phyloP scores from a whole-genome alignment of 2,329 filamentous ascomycete species.

The Ambrosiella cleistominuta region DNA sequence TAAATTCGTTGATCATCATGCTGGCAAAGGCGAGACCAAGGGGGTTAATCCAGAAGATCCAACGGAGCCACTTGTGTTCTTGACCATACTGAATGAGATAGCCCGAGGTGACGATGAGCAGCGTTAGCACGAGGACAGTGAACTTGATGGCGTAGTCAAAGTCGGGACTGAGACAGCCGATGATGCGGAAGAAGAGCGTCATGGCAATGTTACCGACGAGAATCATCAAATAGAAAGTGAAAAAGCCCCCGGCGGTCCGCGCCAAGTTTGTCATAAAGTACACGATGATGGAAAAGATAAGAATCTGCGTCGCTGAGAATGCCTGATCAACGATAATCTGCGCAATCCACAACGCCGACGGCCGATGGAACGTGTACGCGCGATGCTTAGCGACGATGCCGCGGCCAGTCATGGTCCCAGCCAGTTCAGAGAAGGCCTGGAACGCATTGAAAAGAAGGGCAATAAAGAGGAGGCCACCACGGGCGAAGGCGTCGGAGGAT shows the following conservation, averaged over 20 bases:
- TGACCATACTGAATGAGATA: conserved; percentile 68
- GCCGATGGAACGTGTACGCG: conserved; percentile 66
- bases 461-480: conserved; percentile 68
- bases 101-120: conserved; percentile 67
- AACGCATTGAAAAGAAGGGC: conserved; percentile 75
- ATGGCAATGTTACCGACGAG: conserved; percentile 52
- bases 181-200: conserved; percentile 60
- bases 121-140: conserved; percentile 58
- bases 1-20: conserved; percentile 80
- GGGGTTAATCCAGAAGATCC: conserved; percentile 65
- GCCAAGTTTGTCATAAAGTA: conserved; percentile 62
- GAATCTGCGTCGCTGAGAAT: conserved; percentile 52
- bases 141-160: conserved; percentile 79
- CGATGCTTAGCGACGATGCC: conserved; percentile 71
- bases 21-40: conserved; percentile 58
- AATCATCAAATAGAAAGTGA: conserved; percentile 57
- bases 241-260: conserved; percentile 58
- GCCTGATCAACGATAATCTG: conserved; percentile 65
- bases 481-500: conserved; percentile 57
- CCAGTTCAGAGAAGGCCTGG: conserved; percentile 64
- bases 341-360: conserved; percentile 66
- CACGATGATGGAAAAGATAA: conserved; percentile 56
- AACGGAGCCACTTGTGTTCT: conserved; percentile 59
- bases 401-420: conserved; percentile 55
- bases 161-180: conserved; percentile 58